Conservation (phyloP, 2,329 filamentous ascomycete species). For the Cordyceps farinosa region DNA sequence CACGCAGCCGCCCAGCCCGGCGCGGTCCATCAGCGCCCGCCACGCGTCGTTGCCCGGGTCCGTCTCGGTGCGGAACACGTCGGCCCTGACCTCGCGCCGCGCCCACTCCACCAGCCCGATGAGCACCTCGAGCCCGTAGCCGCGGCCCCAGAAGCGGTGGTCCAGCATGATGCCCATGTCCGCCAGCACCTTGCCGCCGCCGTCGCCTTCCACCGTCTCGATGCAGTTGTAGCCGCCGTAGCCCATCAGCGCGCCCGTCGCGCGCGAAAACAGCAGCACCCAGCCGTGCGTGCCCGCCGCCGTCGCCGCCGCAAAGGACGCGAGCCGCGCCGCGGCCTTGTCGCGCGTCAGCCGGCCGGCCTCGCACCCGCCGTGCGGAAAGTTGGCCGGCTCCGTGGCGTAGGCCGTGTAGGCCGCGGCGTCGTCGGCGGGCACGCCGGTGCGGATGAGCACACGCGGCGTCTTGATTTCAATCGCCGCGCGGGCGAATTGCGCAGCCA, state of each 20-base stretch:
- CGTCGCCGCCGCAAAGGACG: constrained; percentile 13
- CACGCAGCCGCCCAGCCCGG: constrained; percentile 17
- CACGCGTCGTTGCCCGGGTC: constrained; percentile 19
- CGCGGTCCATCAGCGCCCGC: constrained; percentile 17
- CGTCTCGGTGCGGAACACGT: constrained; percentile 25
- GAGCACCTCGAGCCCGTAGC: constrained; percentile 24
- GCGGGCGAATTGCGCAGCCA: constrained; percentile 18
- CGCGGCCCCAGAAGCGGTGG: constrained; percentile 22
- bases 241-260: constrained; percentile 20
- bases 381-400: constrained; percentile 21
- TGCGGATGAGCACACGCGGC: constrained; percentile 40
- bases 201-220: neutral
- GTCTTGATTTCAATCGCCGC: constrained; percentile 32
- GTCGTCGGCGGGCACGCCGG: constrained; percentile 25
- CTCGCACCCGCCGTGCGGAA: constrained; percentile 14
- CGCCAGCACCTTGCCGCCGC: constrained; percentile 5
- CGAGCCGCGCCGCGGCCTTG: constrained; percentile 13
- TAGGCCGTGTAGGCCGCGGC: constrained; percentile 17
- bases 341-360: constrained; percentile 16
- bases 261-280: constrained; percentile 20
- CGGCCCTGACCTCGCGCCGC: constrained; percentile 19
- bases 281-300: constrained; percentile 21
- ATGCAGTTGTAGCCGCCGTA: constrained; percentile 23
- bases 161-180: constrained; percentile 25
- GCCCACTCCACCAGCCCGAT: constrained; percentile 24